Percentiles rank a stretch among this genome's conserved stretches.
Evolutionary conservation across 1,139 yeast genomes (phyloP).

Genomic region (Lodderomyces beijingensis): DNA sequence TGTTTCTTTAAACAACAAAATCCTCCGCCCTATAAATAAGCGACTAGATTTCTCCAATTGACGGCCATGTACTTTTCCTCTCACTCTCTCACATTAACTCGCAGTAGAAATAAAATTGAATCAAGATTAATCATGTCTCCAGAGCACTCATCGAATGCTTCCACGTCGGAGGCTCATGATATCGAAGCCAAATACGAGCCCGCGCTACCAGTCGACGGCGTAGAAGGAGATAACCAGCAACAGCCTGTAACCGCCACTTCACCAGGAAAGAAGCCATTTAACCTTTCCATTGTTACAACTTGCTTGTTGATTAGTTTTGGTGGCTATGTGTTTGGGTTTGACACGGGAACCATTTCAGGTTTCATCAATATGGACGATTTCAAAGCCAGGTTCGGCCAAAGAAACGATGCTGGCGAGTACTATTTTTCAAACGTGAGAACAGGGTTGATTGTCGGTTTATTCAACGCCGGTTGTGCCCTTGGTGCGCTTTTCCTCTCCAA

Average conservation of each 20-base stretch:
- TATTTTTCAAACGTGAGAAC: conserved; percentile 42
- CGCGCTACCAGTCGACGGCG: conserved; percentile 4
- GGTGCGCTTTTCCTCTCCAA: conserved; percentile 65
- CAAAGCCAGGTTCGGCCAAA: conserved; percentile 43
- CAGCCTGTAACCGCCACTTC: conserved; percentile 4
- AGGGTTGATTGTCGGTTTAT: conserved; percentile 59
- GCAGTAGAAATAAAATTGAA: too few species aligned
- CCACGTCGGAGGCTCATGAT: conserved; percentile 60
- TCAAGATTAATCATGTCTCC: conserved; percentile 7
- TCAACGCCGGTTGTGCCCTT: conserved; percentile 67
- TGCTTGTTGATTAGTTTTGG: conserved; percentile 52
- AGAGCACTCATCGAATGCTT: conserved; percentile 8
- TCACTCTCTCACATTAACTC: too few species aligned
- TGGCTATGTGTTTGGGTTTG: conserved; percentile 72
- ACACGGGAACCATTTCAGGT: conserved; percentile 72
- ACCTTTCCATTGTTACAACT: conserved; percentile 10
- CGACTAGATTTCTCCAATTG: too few species aligned
- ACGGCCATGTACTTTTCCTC: too few species aligned
- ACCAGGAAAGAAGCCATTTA: conserved; percentile 9
- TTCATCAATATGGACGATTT: conserved; percentile 56
- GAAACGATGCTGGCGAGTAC: conserved; percentile 22
- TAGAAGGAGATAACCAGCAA: conserved; percentile 2
- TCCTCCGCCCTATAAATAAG: too few species aligned
- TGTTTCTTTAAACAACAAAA: too few species aligned
- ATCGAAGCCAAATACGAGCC: conserved; percentile 61